phyloP scores from a whole-genome alignment of 768 basidiomycete genomes.

The Piloderma croceum region DNA sequence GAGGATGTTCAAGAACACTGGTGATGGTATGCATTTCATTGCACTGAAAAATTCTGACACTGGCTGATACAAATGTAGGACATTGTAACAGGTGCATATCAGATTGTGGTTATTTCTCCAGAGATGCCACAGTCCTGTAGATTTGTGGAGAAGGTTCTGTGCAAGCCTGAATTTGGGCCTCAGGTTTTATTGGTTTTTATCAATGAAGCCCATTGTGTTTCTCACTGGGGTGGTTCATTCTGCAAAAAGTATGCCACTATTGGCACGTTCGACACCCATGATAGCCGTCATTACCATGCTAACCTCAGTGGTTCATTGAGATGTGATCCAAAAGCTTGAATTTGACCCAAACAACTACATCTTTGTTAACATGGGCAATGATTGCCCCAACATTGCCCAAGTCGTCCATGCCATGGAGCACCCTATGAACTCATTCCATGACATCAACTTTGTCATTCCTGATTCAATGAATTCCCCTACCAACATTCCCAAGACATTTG shows the following conservation, averaged over 20 bases:
- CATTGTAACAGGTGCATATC: constrained; percentile 13
- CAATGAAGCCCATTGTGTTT: constrained; percentile 26
- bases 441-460: constrained; percentile 23
- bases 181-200: constrained; percentile 19
- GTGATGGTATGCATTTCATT: too few species aligned
- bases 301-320: constrained; percentile 8
- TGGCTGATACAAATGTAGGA: too few species aligned
- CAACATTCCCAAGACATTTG: constrained; percentile 21
- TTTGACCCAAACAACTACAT: neutral
- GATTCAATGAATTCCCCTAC: neutral
- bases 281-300: constrained; percentile 16
- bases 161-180: constrained; percentile 13
- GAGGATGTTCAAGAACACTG: too few species aligned
- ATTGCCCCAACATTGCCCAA: constrained; percentile 20
- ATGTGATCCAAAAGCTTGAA: constrained; percentile 11
- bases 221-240: constrained; percentile 26
- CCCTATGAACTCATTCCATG: constrained; percentile 14
- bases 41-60: too few species aligned
- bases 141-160: constrained; percentile 19
- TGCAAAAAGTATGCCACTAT: constrained; percentile 23
- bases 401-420: constrained; percentile 20
- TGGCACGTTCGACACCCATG: constrained; percentile 15
- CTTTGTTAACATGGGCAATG: constrained; percentile 18
- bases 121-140: constrained; percentile 23
- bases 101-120: constrained; percentile 22